Conservation (phyloP, 2,329 filamentous ascomycete genomes). For the Stagonosporopsis cucurbitacearum region DNA sequence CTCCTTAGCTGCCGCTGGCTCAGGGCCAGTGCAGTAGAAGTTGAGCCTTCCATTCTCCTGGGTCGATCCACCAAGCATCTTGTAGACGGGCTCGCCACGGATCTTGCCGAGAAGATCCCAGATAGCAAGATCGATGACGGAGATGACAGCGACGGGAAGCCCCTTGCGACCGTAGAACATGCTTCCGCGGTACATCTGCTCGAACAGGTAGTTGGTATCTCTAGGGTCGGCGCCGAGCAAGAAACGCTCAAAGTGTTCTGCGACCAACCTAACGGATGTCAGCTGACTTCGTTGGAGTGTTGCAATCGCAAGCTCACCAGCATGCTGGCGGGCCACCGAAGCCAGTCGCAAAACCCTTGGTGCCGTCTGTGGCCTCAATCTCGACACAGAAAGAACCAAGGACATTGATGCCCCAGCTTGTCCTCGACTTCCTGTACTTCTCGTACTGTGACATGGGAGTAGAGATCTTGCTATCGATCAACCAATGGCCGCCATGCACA, state of each 20-base stretch:
- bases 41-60: conserved; percentile 70
- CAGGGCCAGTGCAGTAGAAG: conserved; percentile 95
- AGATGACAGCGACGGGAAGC: conserved; percentile 87
- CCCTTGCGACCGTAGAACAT: conserved; percentile 98
- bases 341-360: conserved; percentile 91
- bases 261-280: conserved; percentile 62
- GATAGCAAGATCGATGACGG: conserved; percentile 88
- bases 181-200: conserved; percentile 94
- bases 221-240: conserved; percentile 84
- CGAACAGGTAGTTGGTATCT: conserved; percentile 89
- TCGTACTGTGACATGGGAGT: conserved; percentile 92
- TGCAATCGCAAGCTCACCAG: conserved; percentile 62
- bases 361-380: conserved; percentile 86
- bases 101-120: conserved; percentile 95
- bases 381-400: conserved; percentile 91
- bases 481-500: conserved; percentile 76
- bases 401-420: conserved; percentile 95
- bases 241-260: conserved; percentile 93
- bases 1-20: conserved; percentile 76
- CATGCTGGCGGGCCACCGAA: conserved; percentile 93
- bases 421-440: conserved; percentile 83
- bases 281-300: neutral
- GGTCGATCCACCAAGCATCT: conserved; percentile 90
- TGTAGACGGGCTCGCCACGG: conserved; percentile 91
- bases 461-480: conserved; percentile 90